These are phyloP conservation scores for Aspergillus flavus DNA, from an alignment of 2,329 filamentous ascomycete species.

Conservation along the genomic window DNA sequence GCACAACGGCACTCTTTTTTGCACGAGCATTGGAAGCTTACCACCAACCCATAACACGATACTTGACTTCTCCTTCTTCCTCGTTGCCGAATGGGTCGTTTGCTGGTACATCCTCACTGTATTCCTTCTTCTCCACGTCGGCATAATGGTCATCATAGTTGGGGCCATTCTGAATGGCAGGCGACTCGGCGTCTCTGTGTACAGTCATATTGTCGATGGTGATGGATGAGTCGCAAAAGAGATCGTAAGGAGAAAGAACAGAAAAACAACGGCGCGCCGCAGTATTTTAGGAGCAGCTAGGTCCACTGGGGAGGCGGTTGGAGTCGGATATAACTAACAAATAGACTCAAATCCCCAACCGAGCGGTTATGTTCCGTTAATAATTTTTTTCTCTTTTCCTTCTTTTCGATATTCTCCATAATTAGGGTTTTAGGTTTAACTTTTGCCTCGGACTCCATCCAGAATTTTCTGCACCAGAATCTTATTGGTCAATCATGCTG, in stretches of 20 bases:
- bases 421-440: conserved; percentile 6
- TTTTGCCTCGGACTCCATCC: neutral
- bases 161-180: conserved; percentile 6
- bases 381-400: neutral
- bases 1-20: neutral
- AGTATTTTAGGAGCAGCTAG: neutral
- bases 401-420: conserved; percentile 1
- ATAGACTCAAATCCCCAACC: conserved; percentile 1
- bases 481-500: neutral
- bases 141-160: neutral
- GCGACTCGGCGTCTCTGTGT: conserved; percentile 5
- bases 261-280: neutral
- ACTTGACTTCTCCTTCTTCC: conserved; percentile 48
- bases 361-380: neutral
- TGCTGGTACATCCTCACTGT: conserved; percentile 6
- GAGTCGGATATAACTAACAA: neutral
- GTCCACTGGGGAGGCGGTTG: neutral
- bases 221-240: neutral
- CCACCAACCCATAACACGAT: conserved; percentile 53
- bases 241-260: neutral
- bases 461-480: neutral
- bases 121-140: conserved; percentile 18
- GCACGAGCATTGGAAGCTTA: conserved; percentile 14
- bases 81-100: conserved; percentile 44
- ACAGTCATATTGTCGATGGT: conserved; percentile 3